phyloP scores from a whole-genome alignment of 163 green algal genomes.

The Scenedesmus sp. region DNA sequence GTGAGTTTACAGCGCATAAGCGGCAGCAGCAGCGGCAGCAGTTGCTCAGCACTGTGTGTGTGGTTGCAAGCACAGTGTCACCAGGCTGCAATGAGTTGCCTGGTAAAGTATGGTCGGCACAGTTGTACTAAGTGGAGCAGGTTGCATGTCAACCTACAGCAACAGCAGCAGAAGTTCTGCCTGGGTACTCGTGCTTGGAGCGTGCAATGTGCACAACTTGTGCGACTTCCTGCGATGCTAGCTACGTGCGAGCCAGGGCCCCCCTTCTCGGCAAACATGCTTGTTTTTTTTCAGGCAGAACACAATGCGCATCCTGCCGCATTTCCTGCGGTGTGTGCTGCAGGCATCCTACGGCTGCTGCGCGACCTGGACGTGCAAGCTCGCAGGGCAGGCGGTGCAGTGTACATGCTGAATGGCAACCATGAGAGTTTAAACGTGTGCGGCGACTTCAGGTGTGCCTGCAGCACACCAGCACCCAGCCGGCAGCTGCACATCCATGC shows the following conservation, averaged over 20 bases:
- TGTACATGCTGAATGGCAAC: conserved; percentile 98
- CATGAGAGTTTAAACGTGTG: conserved; percentile 97
- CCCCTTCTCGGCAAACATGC: no score
- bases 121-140: not conserved
- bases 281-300: no score
- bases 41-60: not conserved
- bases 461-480: not conserved
- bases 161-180: no score
- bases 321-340: not conserved
- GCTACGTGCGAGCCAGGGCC: no score
- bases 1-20: conserved; percentile 58
- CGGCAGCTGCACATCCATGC: not conserved
- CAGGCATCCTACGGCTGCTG: conserved; percentile 90
- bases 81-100: not conserved
- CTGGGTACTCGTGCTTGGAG: no score
- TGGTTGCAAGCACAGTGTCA: no score
- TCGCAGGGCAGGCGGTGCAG: conserved; percentile 81
- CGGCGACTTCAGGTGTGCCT: conserved; percentile 89
- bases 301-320: no score
- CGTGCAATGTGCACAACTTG: no score
- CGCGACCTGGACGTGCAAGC: conserved; percentile 88
- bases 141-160: not conserved
- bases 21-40: not conserved
- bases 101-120: not conserved
- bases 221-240: no score